Evolutionary conservation across 2,329 filamentous ascomycete genomes (phyloP).

Genomic region (Endoconidiophora laricicola): DNA sequence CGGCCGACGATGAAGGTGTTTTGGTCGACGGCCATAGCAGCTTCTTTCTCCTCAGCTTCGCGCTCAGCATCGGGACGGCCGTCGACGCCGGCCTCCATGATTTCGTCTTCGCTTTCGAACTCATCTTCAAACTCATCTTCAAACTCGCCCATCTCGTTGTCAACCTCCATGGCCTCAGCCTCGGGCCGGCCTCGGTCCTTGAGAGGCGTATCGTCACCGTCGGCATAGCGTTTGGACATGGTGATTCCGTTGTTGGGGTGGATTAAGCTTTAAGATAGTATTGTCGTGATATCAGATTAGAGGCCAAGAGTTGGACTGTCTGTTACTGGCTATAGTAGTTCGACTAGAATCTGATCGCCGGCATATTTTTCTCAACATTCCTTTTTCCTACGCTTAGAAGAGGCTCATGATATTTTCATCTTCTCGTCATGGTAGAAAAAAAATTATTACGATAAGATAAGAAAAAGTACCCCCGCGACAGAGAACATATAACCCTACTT

Average conservation of each 20-base stretch:
- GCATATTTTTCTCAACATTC: too few relatives aligned
- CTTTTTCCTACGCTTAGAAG: too few relatives aligned
- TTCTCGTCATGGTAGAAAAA: background rate
- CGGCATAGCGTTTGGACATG: constrained; percentile 47
- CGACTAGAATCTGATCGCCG: too few relatives aligned
- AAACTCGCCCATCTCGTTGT: constrained; percentile 58
- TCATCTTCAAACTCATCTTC: constrained; percentile 93
- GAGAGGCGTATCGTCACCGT: constrained; percentile 30
- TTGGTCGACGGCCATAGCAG: constrained; percentile 85
- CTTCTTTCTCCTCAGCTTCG: constrained; percentile 71
- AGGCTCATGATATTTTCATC: too few relatives aligned
- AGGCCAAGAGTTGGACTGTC: too few relatives aligned
- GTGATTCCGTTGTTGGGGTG: constrained; percentile 6
- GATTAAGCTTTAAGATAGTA: background rate
- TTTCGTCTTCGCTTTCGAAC: constrained; percentile 77
- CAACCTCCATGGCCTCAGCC: constrained; percentile 47
- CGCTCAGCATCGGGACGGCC: constrained; percentile 82
- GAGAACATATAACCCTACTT: too few relatives aligned
- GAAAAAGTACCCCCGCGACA: too few relatives aligned
- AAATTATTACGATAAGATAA: constrained; percentile 6
- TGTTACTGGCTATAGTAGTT: too few relatives aligned
- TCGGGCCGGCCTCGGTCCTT: constrained; percentile 46
- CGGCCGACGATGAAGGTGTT: constrained; percentile 91
- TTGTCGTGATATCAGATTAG: too few relatives aligned
- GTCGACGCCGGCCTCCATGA: constrained; percentile 86